These are phyloP conservation scores for Pichia thaimueangensis DNA, from an alignment of 805 yeast genomes.

Conservation along the genomic window DNA sequence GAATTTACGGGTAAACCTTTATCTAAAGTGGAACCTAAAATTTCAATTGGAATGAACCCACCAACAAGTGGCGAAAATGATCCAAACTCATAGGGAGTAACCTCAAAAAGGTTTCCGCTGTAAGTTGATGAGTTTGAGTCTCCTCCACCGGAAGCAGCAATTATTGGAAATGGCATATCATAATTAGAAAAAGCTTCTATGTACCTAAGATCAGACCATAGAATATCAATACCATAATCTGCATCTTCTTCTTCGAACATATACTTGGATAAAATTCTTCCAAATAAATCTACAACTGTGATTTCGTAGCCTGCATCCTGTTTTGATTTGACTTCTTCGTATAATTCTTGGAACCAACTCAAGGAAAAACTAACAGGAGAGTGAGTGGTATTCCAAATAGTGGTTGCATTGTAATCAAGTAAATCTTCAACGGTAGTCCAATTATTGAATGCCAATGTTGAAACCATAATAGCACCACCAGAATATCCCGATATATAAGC, in stretches of 20 bases:
- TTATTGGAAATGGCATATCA: constrained; percentile 66
- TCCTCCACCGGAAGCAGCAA: constrained; percentile 53
- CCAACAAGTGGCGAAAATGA: constrained; percentile 72
- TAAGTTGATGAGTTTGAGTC: constrained; percentile 42
- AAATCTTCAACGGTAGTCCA: constrained; percentile 63
- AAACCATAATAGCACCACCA: constrained; percentile 74
- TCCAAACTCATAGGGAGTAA: constrained; percentile 69
- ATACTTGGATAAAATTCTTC: constrained; percentile 58
- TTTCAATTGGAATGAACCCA: constrained; percentile 57
- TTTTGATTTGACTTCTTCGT: constrained; percentile 43
- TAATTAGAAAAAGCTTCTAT: constrained; percentile 50
- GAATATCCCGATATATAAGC: constrained; percentile 70
- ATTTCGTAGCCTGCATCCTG: constrained; percentile 53
- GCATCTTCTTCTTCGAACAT: constrained; percentile 53
- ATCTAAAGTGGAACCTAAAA: constrained; percentile 55
- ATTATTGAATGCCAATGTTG: constrained; percentile 60
- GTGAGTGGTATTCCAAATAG: constrained; percentile 60
- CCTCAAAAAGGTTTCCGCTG: constrained; percentile 55
- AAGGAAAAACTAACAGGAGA: constrained; percentile 49
- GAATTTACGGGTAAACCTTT: constrained; percentile 47
- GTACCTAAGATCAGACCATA: constrained; percentile 50
- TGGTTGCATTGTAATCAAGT: constrained; percentile 26
- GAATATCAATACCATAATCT: constrained; percentile 48
- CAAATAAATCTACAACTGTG: constrained; percentile 67
- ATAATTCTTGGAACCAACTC: constrained; percentile 43